Conservation (phyloP, 768 basidiomycete genomes). For the Trametes meyenii region DNA sequence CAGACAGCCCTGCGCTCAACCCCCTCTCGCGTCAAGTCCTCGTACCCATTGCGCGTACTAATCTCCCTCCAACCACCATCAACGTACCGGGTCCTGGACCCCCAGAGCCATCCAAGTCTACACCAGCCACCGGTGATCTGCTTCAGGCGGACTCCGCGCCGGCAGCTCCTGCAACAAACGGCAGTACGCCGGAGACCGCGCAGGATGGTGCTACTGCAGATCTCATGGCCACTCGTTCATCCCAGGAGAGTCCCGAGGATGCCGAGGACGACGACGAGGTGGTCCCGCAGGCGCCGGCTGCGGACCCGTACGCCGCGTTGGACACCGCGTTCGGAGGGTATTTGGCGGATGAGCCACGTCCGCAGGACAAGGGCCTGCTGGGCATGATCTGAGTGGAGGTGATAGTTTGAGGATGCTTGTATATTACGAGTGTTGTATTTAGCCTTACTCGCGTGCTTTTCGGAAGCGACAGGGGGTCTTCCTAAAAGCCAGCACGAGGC, state of each 20-base stretch:
- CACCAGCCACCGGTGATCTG: slow-evolving; percentile 31
- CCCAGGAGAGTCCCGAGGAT: slow-evolving; percentile 25
- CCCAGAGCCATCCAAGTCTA: slow-evolving; percentile 44
- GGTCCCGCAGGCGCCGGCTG: slow-evolving; percentile 26
- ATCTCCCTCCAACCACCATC: slow-evolving; percentile 45
- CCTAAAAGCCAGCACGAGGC: too few relatives aligned
- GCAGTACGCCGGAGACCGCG: background rate
- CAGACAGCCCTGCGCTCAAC: slow-evolving; percentile 90
- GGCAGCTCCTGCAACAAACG: background rate
- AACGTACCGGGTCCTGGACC: slow-evolving; percentile 68
- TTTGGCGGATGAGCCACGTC: slow-evolving; percentile 72
- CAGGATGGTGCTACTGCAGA: slow-evolving; percentile 17
- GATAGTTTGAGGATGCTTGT: slow-evolving; percentile 12
- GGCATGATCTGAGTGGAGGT: slow-evolving; percentile 19
- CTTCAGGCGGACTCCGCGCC: slow-evolving; percentile 25
- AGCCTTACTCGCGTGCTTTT: background rate
- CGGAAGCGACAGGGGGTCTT: background rate
- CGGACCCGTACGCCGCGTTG: slow-evolving; percentile 84
- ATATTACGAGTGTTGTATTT: slow-evolving; percentile 17
- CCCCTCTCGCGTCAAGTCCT: slow-evolving; percentile 73
- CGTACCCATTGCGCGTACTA: slow-evolving; percentile 58
- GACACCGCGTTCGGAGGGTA: slow-evolving; percentile 78
- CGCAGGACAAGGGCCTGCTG: slow-evolving; percentile 67
- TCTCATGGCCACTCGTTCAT: slow-evolving; percentile 22
- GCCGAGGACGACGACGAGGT: slow-evolving; percentile 46